phyloP scores from a whole-genome alignment of 495 filamentous ascomycete genomes.

The Chlorociboria aeruginascens region DNA sequence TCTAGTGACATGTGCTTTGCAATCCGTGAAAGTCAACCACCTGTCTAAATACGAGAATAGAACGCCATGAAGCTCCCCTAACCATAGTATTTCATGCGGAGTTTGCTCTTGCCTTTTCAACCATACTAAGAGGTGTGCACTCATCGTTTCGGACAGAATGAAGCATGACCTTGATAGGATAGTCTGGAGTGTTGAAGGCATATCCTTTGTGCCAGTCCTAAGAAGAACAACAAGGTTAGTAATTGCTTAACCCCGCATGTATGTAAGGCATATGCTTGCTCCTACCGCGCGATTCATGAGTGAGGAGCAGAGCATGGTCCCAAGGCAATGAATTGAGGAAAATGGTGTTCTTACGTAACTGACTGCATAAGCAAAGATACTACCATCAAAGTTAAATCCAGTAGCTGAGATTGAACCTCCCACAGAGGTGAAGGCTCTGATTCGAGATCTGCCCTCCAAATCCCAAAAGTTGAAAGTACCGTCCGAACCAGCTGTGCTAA shows the following conservation, averaged over 20 bases:
- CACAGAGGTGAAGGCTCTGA: slow-evolving; percentile 70
- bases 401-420: slow-evolving; percentile 67
- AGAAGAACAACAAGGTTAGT: no score
- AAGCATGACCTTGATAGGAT: slow-evolving; percentile 72
- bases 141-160: slow-evolving; percentile 64
- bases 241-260: no score
- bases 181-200: slow-evolving; percentile 50
- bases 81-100: slow-evolving; percentile 45
- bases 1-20: no score
- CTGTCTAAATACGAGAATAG: no score
- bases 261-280: no score
- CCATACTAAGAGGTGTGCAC: slow-evolving; percentile 45
- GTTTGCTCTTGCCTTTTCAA: slow-evolving; percentile 29
- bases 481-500: slow-evolving; percentile 78
- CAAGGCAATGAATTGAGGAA: no score
- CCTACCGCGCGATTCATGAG: no score
- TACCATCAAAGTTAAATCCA: slow-evolving; percentile 61
- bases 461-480: slow-evolving; percentile 86
- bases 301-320: no score
- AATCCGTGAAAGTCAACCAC: no score
- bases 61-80: neutral
- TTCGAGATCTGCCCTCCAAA: slow-evolving; percentile 67
- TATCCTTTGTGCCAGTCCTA: slow-evolving; percentile 84
- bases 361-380: slow-evolving; percentile 80
- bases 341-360: slow-evolving; percentile 39